Base-by-base conservation (phyloP, 2,329 filamentous ascomycete species). In the Monosporascus sp. region DNA sequence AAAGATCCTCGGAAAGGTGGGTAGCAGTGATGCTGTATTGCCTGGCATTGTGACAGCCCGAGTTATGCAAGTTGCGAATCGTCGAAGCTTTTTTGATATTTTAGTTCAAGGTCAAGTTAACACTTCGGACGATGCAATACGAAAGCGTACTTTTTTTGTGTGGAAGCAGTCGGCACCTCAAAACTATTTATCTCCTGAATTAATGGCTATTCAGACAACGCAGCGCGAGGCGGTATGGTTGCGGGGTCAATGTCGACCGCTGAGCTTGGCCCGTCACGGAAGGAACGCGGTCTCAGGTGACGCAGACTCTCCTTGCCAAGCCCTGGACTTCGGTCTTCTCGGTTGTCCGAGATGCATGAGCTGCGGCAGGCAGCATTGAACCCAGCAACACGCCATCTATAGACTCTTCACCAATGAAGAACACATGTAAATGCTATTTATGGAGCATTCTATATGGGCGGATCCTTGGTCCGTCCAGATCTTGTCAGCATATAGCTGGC, bases 1-100 rank as follows among this genome's bases (percentile, higher is more conserved):
- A 52, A 65, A 65, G 40, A 63, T 58, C 11, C 63, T 55, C 41
- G 63, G 61, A 35, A 64, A 41, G 16, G 49, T 52, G 1, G 61
- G 63, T 9, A 65, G 54, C 19, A 65, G 60, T 48, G 60, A 61
- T 26, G 63, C 63, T n/a, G 57, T 65, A 38, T 54, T 63, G 31
- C 37, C 31, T 40, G 61, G 51, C 61, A 62, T 62, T 35, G 38
- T 54, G 41, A 47, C 31, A 35, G 11, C 31, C 31, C 4, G 31
- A 35, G 20, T 22, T 5, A 14, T 31, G 9, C 26, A 2, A 37
- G 19, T 48, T 48, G 46, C 14, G 26, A 3, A 7, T 35, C 9
- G 31, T 35, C 14, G 31, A 35, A 14, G 27, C 27, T 5, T 35
- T 14, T 14, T 35, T 14, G 5, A 35, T 35, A 35, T 35, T 35